Base-by-base conservation (phyloP, 257 asterid species). In the Scutellaria galericulata region DNA sequence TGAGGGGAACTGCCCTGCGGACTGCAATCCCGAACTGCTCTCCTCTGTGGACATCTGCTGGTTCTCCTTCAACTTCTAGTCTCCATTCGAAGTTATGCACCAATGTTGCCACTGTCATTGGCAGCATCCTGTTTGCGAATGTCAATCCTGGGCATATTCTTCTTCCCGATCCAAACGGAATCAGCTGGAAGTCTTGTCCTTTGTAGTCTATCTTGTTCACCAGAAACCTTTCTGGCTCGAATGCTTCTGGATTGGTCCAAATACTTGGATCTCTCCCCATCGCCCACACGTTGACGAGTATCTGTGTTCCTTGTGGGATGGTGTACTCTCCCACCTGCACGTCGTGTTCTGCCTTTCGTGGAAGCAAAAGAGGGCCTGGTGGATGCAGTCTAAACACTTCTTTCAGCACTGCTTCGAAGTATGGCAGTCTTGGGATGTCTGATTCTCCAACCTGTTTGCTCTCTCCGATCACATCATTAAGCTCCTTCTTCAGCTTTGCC, bases 201-300 rank as follows among this genome's bases (percentile, higher is more conserved):
- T 54, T 69, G 55, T 9, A 69, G 44, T 54, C 65, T 0, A 27
- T 18, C 6, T 55, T 69, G 7, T 15, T 42, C 9, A 13, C 74
- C 0, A 69, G n/a, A 39, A 69, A 69, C 20, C 74, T 27, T 15
- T 69, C 74, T 0, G 74, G 74, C 65, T 69, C 65, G 9, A 81
- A 77, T 0, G 60, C 13, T 12, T 64, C 69, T 3, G 85, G 80
- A 8, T 81, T 69, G 6, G 14, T 15, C 82, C 85, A 81, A 5
- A 67, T 11, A 10, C 11, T 24, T 12, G 75, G 47, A 27, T 82
- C 83, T 71, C 83, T 68, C 20, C 79, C 79, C 7, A 82, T 75
- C 7, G 74, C 81, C 82, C 79, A 75, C n/a, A 62, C 77, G 31
- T 82, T 82, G 5, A 75, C n/a, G 0, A 82, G 53, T 42, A 78